Base-by-base conservation (phyloP, 371 early-diverging fungal species). In the Rhizopus arrhizus region DNA sequence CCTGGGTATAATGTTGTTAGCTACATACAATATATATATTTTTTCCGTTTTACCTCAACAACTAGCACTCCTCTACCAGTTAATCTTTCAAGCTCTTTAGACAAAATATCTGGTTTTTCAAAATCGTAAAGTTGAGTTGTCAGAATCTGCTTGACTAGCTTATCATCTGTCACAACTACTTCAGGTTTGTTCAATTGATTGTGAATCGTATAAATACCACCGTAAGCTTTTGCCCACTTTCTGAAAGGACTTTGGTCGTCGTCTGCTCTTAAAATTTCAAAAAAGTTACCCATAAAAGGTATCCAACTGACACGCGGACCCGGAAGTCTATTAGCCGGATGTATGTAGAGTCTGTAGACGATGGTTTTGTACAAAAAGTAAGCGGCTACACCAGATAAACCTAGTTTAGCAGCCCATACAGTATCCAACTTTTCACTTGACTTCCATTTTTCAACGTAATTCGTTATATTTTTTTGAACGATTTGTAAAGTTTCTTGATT, bases 31-130 rank as follows among this genome's bases (percentile, higher is more conserved):
- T 9, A 22, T 29, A 22, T 28, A 22, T 12, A 6, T 29, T 28
- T 47, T 16, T 29, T 47, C 3, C 28, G 28, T 28, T 47, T 8
- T 47, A 47, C 47, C 64, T 86, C 85, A 2, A 77, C 74, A 13
- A 85, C 60, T 47, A 87, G 49, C 6, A 87, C 59, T 11, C 88
- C 86, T 9, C 71, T 38, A 7, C 88, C 86, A 13, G 82, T 29
- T 3, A 83, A 55, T 29, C 53, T 51, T 7, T 55, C 54, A 31
- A 85, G 42, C 22, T 73, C 40, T 10, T 52, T 54, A 5, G 50
- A 36, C 4, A 66, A 41, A 1, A 46, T 47, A 3, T 45, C 51
- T 9, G 75, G 60, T 57, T 83, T 85, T 15, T 61, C 48, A 56
- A 76, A 87, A 5, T 76, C 73, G 64, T 84, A 82, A 4, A 72